Evolutionary conservation across 139 green algal species (phyloP).

Genomic region (Coelastrella sp.): DNA sequence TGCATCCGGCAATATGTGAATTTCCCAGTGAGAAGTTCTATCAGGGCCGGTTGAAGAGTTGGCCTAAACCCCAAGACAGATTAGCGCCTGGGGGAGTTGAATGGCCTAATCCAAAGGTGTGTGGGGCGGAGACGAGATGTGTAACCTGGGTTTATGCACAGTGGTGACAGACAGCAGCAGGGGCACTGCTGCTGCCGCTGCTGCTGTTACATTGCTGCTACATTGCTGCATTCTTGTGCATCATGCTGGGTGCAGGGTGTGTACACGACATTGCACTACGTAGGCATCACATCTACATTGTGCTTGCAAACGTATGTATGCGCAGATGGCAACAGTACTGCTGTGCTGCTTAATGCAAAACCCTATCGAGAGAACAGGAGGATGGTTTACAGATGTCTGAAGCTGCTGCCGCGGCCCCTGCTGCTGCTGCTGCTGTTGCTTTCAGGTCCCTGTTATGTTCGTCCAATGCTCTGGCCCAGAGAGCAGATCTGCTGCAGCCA

Average conservation of each 20-base stretch:
- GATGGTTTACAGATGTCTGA: no score
- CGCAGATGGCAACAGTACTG: no score
- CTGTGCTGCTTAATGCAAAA: no score
- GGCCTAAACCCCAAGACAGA: constrained; percentile 41
- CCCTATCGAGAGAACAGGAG: no score
- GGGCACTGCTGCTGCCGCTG: neutral
- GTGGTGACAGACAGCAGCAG: no score
- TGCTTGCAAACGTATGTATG: no score
- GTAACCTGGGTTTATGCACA: neutral
- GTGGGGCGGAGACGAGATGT: neutral
- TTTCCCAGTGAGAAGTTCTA: constrained; percentile 51
- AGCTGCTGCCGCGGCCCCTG: constrained; percentile 30
- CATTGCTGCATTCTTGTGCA: no score
- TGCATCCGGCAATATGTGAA: constrained; percentile 86
- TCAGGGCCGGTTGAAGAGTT: constrained; percentile 49
- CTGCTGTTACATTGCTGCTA: no score
- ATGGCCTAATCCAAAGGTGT: constrained; percentile 10
- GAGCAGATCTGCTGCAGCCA: constrained; percentile 12
- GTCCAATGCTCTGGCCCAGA: constrained; percentile 21
- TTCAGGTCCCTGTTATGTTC: constrained; percentile 51
- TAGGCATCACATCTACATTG: no score
- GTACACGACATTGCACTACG: no score
- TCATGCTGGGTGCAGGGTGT: no score
- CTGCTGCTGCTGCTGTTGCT: neutral
- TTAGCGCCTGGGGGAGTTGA: constrained; percentile 11